Evolutionary conservation across 2,329 filamentous ascomycete genomes (phyloP), one percentile per base, ranked within the genome.

Genomic region (Thelonectria discophora): DNA sequence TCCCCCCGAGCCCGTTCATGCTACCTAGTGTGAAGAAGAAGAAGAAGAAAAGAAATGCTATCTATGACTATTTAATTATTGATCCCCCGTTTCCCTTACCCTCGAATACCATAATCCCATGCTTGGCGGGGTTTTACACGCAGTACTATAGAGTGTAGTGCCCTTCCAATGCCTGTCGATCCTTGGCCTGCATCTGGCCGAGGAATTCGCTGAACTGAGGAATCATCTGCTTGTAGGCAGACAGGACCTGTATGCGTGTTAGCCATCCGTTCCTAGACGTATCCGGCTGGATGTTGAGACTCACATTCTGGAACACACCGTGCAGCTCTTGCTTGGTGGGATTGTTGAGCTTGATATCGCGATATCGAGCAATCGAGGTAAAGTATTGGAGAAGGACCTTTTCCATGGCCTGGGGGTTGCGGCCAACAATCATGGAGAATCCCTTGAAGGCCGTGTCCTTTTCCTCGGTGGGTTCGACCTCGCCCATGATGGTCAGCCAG

Each of bases 401-500:
- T 78, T 98, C 95, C 87, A 99, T 94, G 2, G 93, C 93, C 73
- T 93, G 87, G 1, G 95, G 95, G 72, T 98, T 98, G 73, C 88
- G 87, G 64, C 91, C 86, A 3, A 98, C 91, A 49, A 97, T 86
- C 68, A 90, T 85, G 56, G 92, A 91, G 79, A 99, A 97, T 0
- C 95, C 95, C 71, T 92, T 88, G 76, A 98, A 92, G 0, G 95
- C 94, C 24, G 94, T 94, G 1, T 91, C 93, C 80, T 99, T 99
- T 78, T 99, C 95, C 63, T 97, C 92, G 2, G 93, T 94, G 72
- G 92, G 90, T 54, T 93, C 90, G 32, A 98, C 90, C 65, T 93
- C 91, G 62, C 88, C 86, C 86, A 99, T 96, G 3, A 90, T 88
- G 53, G 82, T 84, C 55, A 99, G 79, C 80, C 97, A 98, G 37